Base-by-base conservation (phyloP, 2,329 filamentous ascomycete genomes). In the Colletotrichum navitas region DNA sequence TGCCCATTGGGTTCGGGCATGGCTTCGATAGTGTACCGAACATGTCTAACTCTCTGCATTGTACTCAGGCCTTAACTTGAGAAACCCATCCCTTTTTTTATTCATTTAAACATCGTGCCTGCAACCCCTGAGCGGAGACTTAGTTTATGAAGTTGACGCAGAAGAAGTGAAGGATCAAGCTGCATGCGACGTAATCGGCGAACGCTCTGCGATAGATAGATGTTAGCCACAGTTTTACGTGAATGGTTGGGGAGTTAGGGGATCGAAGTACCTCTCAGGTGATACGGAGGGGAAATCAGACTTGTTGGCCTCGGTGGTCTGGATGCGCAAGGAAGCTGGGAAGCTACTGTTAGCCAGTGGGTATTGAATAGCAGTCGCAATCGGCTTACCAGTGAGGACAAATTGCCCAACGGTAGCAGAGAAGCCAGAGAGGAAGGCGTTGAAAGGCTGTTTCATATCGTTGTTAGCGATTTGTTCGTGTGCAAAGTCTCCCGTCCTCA, bases 141-240 rank as follows among this genome's bases (percentile, higher is more conserved):
- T 87, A 99, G 88, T 99, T 99, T 86, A 99, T 98, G 83, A 99
- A 99, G 88, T 99, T 99, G 81, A 98, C 91, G 84, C 95, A 98
- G 88, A 99, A 99, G 85, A 98, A 97, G 86, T 99, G 96, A 81
- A 98, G 85, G 80, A 98, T 94, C 81, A 99, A 82, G 82, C 95
- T 98, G 81, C 95, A 96, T 77, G 98, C 94, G 72, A 99, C 88
- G 80, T 93, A 99, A 84, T 99, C 96, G 79, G 96, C 95, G 82
- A 99, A 99, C 49, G 96, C 95, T 81, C 94, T 97, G 76, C 68
- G 66, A 32, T 21, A 18, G 41, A 36, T 21, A 18, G 34, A 39
- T 21, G 66, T 79, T 63, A 79, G 60, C 18, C 74, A 55, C 61
- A 14, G 3, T 41, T 29, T 41, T 29, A 36, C 16, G 7, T 14